A percentile compares a stretch with the other conserved stretches of the same genome.
Evolutionary conservation across 805 yeast genomes (phyloP).

Genomic region (Candida tibetensis): DNA sequence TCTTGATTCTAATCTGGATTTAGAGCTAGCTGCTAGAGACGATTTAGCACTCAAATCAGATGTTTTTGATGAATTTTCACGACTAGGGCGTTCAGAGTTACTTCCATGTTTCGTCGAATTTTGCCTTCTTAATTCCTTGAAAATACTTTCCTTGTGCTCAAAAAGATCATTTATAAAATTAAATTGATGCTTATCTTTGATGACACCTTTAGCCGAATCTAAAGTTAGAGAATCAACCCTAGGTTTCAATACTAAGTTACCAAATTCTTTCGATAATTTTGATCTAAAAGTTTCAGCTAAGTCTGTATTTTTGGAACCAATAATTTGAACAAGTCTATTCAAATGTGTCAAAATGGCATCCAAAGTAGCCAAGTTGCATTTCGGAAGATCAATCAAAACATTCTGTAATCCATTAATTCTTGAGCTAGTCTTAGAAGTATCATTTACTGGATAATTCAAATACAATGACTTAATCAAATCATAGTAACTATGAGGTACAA

Average conservation of each 20-base stretch:
- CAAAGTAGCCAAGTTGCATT: conserved; percentile 71
- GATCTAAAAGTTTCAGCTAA: conserved; percentile 37
- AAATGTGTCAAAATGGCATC: conserved; percentile 80
- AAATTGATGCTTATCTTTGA: conserved; percentile 57
- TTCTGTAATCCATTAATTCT: conserved; percentile 65
- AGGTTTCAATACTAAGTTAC: conserved; percentile 59
- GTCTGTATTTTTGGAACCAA: conserved; percentile 39
- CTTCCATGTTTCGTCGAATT: conserved; percentile 21
- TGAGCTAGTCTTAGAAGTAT: conserved; percentile 44
- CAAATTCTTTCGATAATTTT: conserved; percentile 64
- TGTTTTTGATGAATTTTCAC: conserved; percentile 4
- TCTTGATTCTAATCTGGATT: conserved; percentile 25
- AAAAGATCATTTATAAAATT: conserved; percentile 62
- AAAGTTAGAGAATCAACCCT: conserved; percentile 19
- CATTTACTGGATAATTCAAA: conserved; percentile 32
- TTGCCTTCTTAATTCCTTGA: conserved; percentile 53
- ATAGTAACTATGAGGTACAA: conserved; percentile 61
- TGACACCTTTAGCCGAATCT: conserved; percentile 24
- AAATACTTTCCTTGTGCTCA: conserved; percentile 57
- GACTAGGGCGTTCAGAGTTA: conserved; percentile 2
- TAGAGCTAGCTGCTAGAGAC: conserved; percentile 18
- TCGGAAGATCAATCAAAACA: conserved; percentile 63
- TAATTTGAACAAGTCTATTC: conserved; percentile 52
- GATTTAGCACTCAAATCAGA: conserved; percentile 2
- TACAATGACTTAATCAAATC: conserved; percentile 71